phyloP scores from a whole-genome alignment of 495 filamentous ascomycete genomes.

The Aspergillus diversus region DNA sequence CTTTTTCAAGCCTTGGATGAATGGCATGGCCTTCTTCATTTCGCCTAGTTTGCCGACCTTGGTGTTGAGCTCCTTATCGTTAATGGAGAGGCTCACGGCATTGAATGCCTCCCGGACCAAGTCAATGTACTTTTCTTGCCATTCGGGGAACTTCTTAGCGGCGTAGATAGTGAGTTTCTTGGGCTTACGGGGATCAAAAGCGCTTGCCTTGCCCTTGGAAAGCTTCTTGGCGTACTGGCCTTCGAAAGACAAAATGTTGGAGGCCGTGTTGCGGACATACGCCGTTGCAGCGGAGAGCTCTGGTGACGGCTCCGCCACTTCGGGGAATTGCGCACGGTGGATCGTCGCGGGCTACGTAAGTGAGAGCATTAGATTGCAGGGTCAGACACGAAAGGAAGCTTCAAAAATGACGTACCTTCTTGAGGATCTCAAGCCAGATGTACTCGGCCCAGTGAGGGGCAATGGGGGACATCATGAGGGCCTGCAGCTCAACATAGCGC shows the following conservation, averaged over 20 bases:
- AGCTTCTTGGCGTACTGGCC: constrained; percentile 78
- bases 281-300: constrained; percentile 73
- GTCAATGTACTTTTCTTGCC: constrained; percentile 92
- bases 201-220: constrained; percentile 79
- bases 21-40: constrained; percentile 98
- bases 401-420: constrained; percentile 57
- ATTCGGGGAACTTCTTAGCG: constrained; percentile 75
- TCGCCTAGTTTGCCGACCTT: constrained; percentile 79
- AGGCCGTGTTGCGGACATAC: constrained; percentile 76
- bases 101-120: constrained; percentile 71
- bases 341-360: constrained; percentile 58
- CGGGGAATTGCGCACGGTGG: constrained; percentile 79
- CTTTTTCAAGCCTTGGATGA: constrained; percentile 85
- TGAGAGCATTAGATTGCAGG: constrained; percentile 26
- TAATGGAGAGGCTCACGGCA: constrained; percentile 54
- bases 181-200: constrained; percentile 85
- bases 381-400: background rate
- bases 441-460: constrained; percentile 95
- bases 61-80: constrained; percentile 79
- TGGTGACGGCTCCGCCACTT: constrained; percentile 61
- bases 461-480: constrained; percentile 74
- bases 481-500: constrained; percentile 86
- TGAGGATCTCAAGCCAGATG: constrained; percentile 87
- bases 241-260: constrained; percentile 86
- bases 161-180: constrained; percentile 90